Evolutionary conservation across 306 rosid genomes (phyloP).

Genomic region (Hippophae gyantsensis): DNA sequence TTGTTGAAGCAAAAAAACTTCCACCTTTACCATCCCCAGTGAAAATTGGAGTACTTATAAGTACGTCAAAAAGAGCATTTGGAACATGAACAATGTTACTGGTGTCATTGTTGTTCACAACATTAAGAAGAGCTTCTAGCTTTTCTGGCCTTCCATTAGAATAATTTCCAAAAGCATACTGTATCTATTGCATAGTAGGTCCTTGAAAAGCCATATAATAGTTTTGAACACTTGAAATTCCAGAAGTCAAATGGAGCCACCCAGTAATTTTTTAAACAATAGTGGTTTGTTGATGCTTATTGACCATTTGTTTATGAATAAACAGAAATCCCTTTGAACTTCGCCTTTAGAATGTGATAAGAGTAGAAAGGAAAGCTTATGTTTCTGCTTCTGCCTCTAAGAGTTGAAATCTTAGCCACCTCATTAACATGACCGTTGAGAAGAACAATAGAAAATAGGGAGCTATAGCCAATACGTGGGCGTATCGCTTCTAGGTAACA

Average conservation of each 20-base stretch:
- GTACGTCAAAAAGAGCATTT: constrained; percentile 26
- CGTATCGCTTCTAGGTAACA: too few relatives aligned
- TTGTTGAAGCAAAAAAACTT: constrained; percentile 24
- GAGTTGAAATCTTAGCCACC: too few relatives aligned
- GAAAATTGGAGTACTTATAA: constrained; percentile 29
- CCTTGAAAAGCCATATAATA: constrained; percentile 16
- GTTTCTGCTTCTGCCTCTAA: too few relatives aligned
- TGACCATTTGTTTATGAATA: constrained; percentile 34
- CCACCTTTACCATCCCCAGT: constrained; percentile 33
- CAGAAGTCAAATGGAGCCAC: constrained; percentile 42
- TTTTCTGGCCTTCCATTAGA: too few relatives aligned
- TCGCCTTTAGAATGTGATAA: too few relatives aligned
- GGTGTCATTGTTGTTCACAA: constrained; percentile 22
- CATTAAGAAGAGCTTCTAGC: constrained; percentile 15
- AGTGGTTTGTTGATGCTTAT: constrained; percentile 38
- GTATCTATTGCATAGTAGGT: too few relatives aligned
- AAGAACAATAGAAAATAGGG: too few relatives aligned
- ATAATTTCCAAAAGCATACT: background rate
- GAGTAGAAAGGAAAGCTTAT: too few relatives aligned
- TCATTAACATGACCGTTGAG: too few relatives aligned
- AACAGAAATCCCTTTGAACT: constrained; percentile 10
- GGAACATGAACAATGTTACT: constrained; percentile 32
- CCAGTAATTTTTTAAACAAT: constrained; percentile 40
- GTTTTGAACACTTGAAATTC: constrained; percentile 17
- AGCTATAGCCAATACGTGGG: too few relatives aligned